Base-by-base conservation (phyloP, 345 rosid genomes). In the Noccaea caerulescens region DNA sequence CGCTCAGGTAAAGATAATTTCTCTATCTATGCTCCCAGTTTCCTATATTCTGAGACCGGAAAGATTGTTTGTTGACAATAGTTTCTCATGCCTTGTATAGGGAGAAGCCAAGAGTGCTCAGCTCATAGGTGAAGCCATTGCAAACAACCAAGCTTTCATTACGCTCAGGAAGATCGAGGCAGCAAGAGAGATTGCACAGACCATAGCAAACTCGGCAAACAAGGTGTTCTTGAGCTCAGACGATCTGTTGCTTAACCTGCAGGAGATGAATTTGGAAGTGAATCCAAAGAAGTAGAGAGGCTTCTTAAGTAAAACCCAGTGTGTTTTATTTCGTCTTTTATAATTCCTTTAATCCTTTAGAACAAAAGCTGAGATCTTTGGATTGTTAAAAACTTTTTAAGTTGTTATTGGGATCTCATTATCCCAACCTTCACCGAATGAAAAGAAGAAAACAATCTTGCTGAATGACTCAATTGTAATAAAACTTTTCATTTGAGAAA, bases 31-130 rank as follows among this genome's bases (percentile, higher is more conserved):
- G 30, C 30, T 20, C 32, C 43, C 30, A 23, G 0, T 13, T 8
- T 4, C 13, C 25, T 30, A 32, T n/a, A 37, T 25, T 45, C 23
- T 42, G 57, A 59, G 16, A 13, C 6, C 6, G 8, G 23, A 20
- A 20, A 55, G n/a, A 60, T 25, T 23, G 33, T 46, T 46, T 73
- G 38, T 41, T 73, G 43, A 73, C 50, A 47, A 46, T 12, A 5
- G 42, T 12, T 12, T 69, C 33, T 25, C 10, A 33, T 70, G 75
- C 38, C 54, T 54, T 69, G 44, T 42, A 58, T 46, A 93, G 97
- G 97, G 98, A 42, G 96, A 93, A 59, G 96, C 97, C 23, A 88
- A 82, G 46, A 90, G 96, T 87, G 97, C 92, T 47, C 87, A 90
- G 80, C 88, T 90, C 71, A 90, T 93, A 45, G 98, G 98, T 58